These are phyloP conservation scores for Helianthus annuus DNA, from an alignment of 129 eudicot genomes.

Conservation along the genomic window HanXRQr2.0-SUNRISE NC_035435.2:119582492-119582991, in stretches of 20 bases:
- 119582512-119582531: conserved; percentile 1
- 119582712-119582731: conserved; percentile 81
- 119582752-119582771: conserved; percentile 9
- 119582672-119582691: conserved; percentile 78
- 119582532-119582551: conserved; percentile 16
- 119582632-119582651: conserved; percentile 58
- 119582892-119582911: conserved; percentile 89
- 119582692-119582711: conserved; percentile 83
- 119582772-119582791: conserved; percentile 7
- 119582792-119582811: conserved; percentile 17
- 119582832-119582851: conserved; percentile 87
- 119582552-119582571: conserved; percentile 14
- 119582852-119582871: conserved; percentile 68
- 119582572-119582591: conserved; percentile 14
- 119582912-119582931: conserved; percentile 66
- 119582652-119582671: conserved; percentile 97
- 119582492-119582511: not conserved
- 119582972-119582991: conserved; percentile 87
- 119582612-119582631: conserved; percentile 56
- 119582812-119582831: conserved; percentile 62
- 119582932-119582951: conserved; percentile 76
- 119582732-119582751: conserved; percentile 54
- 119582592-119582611: conserved; percentile 5
- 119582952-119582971: conserved; percentile 87
- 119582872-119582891: conserved; percentile 58